These are phyloP conservation scores for Ascodesmis nigricans DNA, from an alignment of 495 filamentous ascomycete species.

Conservation along the genomic window DNA sequence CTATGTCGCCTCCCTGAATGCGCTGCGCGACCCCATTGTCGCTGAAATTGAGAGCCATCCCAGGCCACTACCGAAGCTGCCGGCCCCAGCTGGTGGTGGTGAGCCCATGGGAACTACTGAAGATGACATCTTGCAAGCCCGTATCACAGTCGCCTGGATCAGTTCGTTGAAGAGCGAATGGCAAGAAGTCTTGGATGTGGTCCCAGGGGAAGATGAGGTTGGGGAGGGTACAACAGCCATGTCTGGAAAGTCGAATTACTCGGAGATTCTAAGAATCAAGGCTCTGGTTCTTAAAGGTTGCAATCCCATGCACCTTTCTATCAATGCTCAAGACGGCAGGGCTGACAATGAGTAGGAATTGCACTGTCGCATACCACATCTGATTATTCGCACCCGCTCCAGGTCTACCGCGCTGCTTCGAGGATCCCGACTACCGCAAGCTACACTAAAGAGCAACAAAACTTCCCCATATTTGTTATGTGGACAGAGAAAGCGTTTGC, in stretches of 20 bases:
- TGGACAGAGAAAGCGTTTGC: slow-evolving; percentile 20
- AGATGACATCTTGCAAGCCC: slow-evolving; percentile 17
- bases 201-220: slow-evolving; percentile 13
- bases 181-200: slow-evolving; percentile 10
- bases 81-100: slow-evolving; percentile 15
- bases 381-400: slow-evolving; percentile 15
- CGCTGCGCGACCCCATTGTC: slow-evolving; percentile 12
- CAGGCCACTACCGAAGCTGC: slow-evolving; percentile 10
- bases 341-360: no score
- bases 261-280: slow-evolving; percentile 17
- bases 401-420: slow-evolving; percentile 16
- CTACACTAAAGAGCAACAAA: slow-evolving; percentile 4
- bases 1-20: slow-evolving; percentile 16
- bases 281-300: slow-evolving; percentile 21
- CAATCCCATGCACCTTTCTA: no score
- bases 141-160: slow-evolving; percentile 14
- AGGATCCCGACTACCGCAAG: slow-evolving; percentile 9
- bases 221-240: slow-evolving; percentile 12
- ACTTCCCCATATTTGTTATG: slow-evolving; percentile 6
- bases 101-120: slow-evolving; percentile 9
- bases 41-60: slow-evolving; percentile 10
- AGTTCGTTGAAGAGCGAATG: slow-evolving; percentile 18
- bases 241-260: slow-evolving; percentile 16
- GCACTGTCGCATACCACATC: slow-evolving; percentile 16
- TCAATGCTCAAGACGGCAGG: slow-evolving; percentile 1